Evolutionary conservation across 2,329 filamentous ascomycete genomes (phyloP).

Genomic region (Xylariaceae sp.): DNA sequence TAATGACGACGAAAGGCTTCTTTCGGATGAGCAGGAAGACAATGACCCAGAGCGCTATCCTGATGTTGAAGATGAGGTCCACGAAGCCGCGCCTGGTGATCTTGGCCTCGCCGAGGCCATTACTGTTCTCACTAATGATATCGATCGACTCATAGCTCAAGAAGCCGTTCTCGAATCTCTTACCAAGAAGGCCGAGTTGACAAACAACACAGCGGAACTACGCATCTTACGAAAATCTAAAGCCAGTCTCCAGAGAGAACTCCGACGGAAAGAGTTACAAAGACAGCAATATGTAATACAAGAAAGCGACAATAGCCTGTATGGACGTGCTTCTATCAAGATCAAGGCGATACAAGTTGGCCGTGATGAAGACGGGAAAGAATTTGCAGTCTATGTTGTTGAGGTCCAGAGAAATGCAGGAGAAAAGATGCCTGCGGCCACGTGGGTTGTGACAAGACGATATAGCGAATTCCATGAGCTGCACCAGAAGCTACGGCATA

Average conservation of each 20-base stretch:
- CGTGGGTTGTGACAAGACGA: constrained; percentile 84
- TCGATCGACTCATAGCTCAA: constrained; percentile 81
- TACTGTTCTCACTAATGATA: constrained; percentile 77
- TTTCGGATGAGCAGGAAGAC: constrained; percentile 81
- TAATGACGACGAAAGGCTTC: constrained; percentile 76
- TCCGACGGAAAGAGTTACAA: constrained; percentile 89
- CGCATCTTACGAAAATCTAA: constrained; percentile 91
- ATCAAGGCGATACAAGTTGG: constrained; percentile 94
- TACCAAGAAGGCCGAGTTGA: constrained; percentile 89
- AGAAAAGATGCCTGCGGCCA: constrained; percentile 93
- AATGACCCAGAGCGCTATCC: constrained; percentile 50
- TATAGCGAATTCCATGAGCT: constrained; percentile 98
- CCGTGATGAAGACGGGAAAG: constrained; percentile 83
- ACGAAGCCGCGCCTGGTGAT: constrained; percentile 91
- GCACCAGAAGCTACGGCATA: constrained; percentile 77
- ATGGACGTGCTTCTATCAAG: constrained; percentile 79
- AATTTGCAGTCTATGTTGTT: constrained; percentile 88
- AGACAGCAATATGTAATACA: constrained; percentile 95
- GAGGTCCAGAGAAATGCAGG: constrained; percentile 87
- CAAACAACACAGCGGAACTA: constrained; percentile 91
- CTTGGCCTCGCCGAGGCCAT: constrained; percentile 92
- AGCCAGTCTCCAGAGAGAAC: constrained; percentile 85
- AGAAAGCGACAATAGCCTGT: constrained; percentile 95
- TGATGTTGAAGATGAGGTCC: constrained; percentile 72
- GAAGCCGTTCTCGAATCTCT: constrained; percentile 88